A percentile compares a stretch with the other conserved stretches of the same genome.
Evolutionary conservation across 2,329 filamentous ascomycete genomes (phyloP).

Genomic region (Tolypocladium amazonense): DNA sequence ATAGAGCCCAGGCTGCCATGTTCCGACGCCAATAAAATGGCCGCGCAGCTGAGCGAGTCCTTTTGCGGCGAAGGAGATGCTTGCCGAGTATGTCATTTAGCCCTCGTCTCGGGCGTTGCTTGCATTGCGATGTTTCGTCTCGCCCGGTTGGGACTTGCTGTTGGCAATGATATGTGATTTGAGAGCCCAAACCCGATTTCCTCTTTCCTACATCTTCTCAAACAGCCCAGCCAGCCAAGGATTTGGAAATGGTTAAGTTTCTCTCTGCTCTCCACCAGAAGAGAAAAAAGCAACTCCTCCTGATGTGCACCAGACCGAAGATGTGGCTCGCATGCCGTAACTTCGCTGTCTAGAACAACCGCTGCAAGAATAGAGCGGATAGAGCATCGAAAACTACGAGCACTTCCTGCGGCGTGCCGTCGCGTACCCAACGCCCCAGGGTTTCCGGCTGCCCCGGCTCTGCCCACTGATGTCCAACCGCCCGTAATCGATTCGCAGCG

Average conservation of each 20-base stretch:
- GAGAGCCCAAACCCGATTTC: no score
- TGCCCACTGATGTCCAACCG: conserved; percentile 27
- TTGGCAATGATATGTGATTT: not conserved
- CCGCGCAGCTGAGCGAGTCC: not conserved
- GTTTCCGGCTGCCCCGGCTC: no score
- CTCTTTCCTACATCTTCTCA: not conserved
- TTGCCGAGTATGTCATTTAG: not conserved
- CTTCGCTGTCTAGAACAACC: conserved; percentile 31
- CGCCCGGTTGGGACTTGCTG: not conserved
- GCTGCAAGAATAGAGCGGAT: not conserved
- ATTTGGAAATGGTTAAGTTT: no score
- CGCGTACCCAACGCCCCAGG: conserved; percentile 26
- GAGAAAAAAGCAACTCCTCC: not conserved
- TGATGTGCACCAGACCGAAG: not conserved
- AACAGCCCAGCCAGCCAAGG: no score
- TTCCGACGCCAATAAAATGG: not conserved
- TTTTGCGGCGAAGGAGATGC: not conserved
- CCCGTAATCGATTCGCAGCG: conserved; percentile 37
- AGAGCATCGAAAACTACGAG: conserved; percentile 19
- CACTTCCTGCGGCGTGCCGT: conserved; percentile 30
- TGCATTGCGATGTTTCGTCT: not conserved
- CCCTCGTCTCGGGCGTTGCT: not conserved
- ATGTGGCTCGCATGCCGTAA: conserved; percentile 29
- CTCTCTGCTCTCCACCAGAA: not conserved
- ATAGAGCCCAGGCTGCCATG: not conserved